These are phyloP conservation scores for Fusarium secorum DNA, from an alignment of 2,329 filamentous ascomycete genomes.

Conservation along the genomic window DNA sequence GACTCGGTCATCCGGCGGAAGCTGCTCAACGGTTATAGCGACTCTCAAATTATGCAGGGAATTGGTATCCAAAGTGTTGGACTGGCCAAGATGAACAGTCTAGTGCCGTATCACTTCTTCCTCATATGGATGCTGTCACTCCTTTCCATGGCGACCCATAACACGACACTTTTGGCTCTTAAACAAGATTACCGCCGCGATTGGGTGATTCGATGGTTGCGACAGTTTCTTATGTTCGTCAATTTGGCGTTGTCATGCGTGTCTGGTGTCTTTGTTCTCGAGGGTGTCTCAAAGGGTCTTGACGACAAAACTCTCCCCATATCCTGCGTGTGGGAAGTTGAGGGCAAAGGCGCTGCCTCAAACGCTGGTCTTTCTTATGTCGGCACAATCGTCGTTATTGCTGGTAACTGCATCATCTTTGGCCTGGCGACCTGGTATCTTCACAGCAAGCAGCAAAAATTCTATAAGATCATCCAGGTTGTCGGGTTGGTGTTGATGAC, in stretches of 20 bases:
- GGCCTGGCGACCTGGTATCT: slow-evolving; percentile 69
- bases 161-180: slow-evolving; percentile 69
- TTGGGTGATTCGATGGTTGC: slow-evolving; percentile 71
- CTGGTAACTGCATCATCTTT: slow-evolving; percentile 66
- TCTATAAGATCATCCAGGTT: slow-evolving; percentile 62
- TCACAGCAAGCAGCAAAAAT: slow-evolving; percentile 62
- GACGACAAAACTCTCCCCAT: slow-evolving; percentile 64
- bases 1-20: slow-evolving; percentile 66
- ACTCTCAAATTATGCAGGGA: slow-evolving; percentile 74
- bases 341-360: slow-evolving; percentile 46
- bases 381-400: slow-evolving; percentile 69
- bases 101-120: slow-evolving; percentile 75
- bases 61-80: slow-evolving; percentile 73
- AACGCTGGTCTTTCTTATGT: slow-evolving; percentile 59
- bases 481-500: slow-evolving; percentile 63
- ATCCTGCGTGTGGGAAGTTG: slow-evolving; percentile 65
- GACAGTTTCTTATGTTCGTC: slow-evolving; percentile 71
- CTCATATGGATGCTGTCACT: slow-evolving; percentile 73
- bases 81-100: slow-evolving; percentile 63
- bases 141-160: slow-evolving; percentile 71
- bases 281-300: slow-evolving; percentile 61
- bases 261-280: slow-evolving; percentile 64
- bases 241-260: slow-evolving; percentile 67
- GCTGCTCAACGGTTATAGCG: slow-evolving; percentile 69
- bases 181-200: slow-evolving; percentile 72